Evolutionary conservation across 192 early-diverging fungal species (phyloP), one percentile per base, ranked within the genome.

Genomic region (Podochytrium sp.): DNA sequence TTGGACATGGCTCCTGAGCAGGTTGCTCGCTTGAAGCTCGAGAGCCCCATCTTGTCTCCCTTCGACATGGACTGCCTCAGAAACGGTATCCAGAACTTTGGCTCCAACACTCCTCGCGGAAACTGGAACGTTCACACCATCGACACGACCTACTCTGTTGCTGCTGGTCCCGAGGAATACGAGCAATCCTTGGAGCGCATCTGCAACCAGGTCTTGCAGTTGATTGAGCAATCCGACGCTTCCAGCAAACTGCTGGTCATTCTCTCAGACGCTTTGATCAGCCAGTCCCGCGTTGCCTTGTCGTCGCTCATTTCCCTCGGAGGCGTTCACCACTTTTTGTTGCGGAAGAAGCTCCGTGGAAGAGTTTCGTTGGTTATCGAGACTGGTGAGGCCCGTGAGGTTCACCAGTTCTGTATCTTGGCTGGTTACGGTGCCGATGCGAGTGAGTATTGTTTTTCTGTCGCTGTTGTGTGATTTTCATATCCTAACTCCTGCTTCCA

Each of bases 381-480:
- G 76, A 94, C 93, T 29, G 95, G 89, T 42, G 97, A 99, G 83
- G 96, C 94, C 4, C 90, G 95, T 67, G 96, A 99, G 77, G 92
- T 95, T 3, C 96, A 99, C 81, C 96, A 98, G 58, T 92, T 94
- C 68, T 97, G 96, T 79, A 94, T 96, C 2, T 86, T 98, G 63
- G 84, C 98, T 25, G 96, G 97, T 53, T 98, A 96, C 74, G 95
- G 95, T 83, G 95, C 92, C 40, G 96, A 98, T 85, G 94, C 92
- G 18, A 89, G 72, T 74, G 35, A 65, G 72, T 74, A 32, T 16
- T 42, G 18, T 58, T 78, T 38, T 50, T 25, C 49, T 52, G 14
- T 41, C 20, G 0, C 47, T 32, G 42, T 71, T 2, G 5, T 35
- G 34, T 63, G 27, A 0, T 55, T 23, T 23, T 6, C 0, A 6